Conservation (phyloP, 192 early-diverging fungal species). For the Backusella circina region DNA sequence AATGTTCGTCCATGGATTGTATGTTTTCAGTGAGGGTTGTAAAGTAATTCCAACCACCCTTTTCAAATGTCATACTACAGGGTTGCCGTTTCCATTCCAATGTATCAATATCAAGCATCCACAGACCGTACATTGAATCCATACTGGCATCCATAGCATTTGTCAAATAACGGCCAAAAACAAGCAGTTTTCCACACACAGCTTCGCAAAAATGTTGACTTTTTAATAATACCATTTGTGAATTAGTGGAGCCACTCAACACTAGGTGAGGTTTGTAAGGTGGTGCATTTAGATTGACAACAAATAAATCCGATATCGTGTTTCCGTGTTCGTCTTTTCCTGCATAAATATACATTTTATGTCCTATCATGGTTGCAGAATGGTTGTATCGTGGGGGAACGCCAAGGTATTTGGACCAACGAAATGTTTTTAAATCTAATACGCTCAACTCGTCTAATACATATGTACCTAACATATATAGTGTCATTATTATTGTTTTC, state of each 20-base stretch:
- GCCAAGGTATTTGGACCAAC: slow-evolving; percentile 45
- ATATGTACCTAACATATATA: slow-evolving; percentile 39
- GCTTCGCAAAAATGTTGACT: slow-evolving; percentile 61
- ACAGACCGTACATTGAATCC: slow-evolving; percentile 45
- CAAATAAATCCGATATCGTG: slow-evolving; percentile 50
- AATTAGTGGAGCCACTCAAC: slow-evolving; percentile 28
- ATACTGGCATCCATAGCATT: background rate
- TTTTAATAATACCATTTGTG: slow-evolving; percentile 46
- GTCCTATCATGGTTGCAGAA: slow-evolving; percentile 47
- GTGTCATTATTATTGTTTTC: background rate
- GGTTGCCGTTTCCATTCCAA: slow-evolving; percentile 53
- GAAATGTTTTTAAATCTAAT: slow-evolving; percentile 53
- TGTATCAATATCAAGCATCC: slow-evolving; percentile 58
- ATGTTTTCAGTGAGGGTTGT: slow-evolving; percentile 38
- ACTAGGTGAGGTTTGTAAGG: slow-evolving; percentile 37
- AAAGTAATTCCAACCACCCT: slow-evolving; percentile 57
- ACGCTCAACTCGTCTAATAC: slow-evolving; percentile 51
- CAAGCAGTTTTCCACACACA: slow-evolving; percentile 48
- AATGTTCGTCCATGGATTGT: slow-evolving; percentile 27
- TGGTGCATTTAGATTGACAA: slow-evolving; percentile 43
- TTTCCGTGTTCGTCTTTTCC: slow-evolving; percentile 51
- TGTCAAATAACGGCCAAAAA: slow-evolving; percentile 48
- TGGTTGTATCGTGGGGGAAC: slow-evolving; percentile 55
- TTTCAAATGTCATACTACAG: slow-evolving; percentile 40
- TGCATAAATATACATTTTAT: slow-evolving; percentile 59